Base-by-base conservation (phyloP, 208 protist genomes). In the Sergeia podlipaevii region DNA sequence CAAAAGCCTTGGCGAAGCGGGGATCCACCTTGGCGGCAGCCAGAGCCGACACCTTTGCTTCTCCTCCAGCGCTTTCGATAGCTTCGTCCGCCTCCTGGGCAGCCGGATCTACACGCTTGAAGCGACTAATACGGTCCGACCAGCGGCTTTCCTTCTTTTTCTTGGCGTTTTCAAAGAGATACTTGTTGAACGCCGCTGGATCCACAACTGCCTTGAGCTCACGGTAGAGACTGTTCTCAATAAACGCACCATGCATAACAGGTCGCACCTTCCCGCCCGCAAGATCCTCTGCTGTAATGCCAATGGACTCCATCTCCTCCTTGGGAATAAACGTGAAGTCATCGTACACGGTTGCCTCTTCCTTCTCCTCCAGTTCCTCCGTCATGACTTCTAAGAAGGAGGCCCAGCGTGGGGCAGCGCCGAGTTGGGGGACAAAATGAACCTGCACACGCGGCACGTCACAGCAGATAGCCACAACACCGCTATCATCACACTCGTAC, bases 241-340 rank as follows among this genome's bases (percentile, higher is more conserved):
- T 97, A 57, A 97, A 99, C 65, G 89, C 98, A 45, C 98, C 98
- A 72, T 99, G 97, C 97, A 99, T 98, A 57, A 98, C 96, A 5
- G 97, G 89, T 3, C 83, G 85, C 4, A 99, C 76, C 47, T 97
- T 87, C 30, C 79, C 78, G 0, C 89, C 96, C 24, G 97, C 97
- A 32, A 98, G 55, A 23, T 99, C 80, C 54, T 97, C 72, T 10
- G 74, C 66, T 15, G 65, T 67, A 59, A 93, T 72, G 20, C 83
- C 79, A 36, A 96, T 77, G 53, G 75, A 44, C 10, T 97, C 75
- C 42, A 99, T 84, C 53, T 99, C 96, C 17, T 92, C 89, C 32
- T 89, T 70, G 3, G 97, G 95, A 29, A 99, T 80, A 74, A 99
- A 99, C 39, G 97, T 98, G 70, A 94, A 99, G 70, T 99, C 97